Evolutionary conservation across 176 grass and related monocot species (phyloP), one percentile per base, ranked within the genome.

Genomic region (Thalia dealbata): DNA sequence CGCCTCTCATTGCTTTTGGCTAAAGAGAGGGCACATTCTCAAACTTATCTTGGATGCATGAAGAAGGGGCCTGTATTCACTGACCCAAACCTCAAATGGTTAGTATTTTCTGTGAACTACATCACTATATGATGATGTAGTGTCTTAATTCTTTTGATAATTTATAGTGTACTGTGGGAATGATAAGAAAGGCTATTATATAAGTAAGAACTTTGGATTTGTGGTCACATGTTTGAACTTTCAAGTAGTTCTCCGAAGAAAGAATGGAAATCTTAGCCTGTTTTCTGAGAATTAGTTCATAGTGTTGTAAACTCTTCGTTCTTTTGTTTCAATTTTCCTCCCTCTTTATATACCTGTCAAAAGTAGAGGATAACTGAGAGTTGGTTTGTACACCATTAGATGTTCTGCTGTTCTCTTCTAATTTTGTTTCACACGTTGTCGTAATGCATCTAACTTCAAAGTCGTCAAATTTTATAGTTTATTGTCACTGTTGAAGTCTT

Each of bases 11-110:
- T 93, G 55, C 95, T 99, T 73, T 78, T 99, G 78, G 90, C 95
- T 65, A 91, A 92, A 84, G 90, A 99, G 69, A 61, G 95, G 16
- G 72, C 90, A 42, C 83, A 91, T 67, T 52, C 95, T 72, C 95
- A 93, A 82, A 93, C 95, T 58, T 99, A 99, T 71, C 88, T 99
- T 58, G 95, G 95, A 61, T 99, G 95, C 77, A 93, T 99, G 95
- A 99, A 99, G 79, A 99, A 99, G 81, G 95, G 90, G 14, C 85
- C 95, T 81, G 90, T 99, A 76, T 99, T 99, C 74, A 99, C 95
- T 79, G 90, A 99, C 83, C 95, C 90, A 48, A 91, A 88, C 13
- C 74, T 99, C 74, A 99, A 99, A 84, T 99, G 95, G 95, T 93
- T 79, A 81, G 85, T 80, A 80, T 55, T 77, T 11, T 52, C 52